Conservation (phyloP, 225 moss, liverwort and hornwort species). For the Marchantia polymorpha region DNA sequence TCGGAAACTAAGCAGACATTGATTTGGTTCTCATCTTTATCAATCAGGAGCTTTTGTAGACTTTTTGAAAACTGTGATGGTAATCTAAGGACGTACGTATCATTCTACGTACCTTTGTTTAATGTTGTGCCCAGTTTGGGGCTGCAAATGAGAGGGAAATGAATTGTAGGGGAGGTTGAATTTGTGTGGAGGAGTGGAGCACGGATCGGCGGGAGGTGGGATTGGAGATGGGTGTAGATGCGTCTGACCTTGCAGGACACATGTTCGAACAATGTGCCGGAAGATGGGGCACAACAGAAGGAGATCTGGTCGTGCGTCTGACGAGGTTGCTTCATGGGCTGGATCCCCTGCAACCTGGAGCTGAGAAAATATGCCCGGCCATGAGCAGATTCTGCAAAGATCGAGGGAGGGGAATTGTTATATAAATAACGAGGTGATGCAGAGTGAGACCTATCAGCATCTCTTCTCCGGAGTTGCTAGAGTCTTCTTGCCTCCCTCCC, state of each 20-base stretch:
- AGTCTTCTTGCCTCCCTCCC: not conserved
- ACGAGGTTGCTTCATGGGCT: not conserved
- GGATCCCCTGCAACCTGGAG: not conserved
- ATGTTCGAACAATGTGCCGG: not conserved
- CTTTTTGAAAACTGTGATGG: too few species aligned
- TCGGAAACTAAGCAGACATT: too few species aligned
- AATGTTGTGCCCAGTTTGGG: too few species aligned
- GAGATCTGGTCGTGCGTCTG: not conserved
- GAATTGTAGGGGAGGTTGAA: too few species aligned
- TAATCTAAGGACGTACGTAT: too few species aligned
- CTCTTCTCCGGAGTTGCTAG: constrained; percentile 7
- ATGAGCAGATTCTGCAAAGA: not conserved
- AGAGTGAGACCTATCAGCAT: not conserved
- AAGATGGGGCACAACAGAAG: not conserved
- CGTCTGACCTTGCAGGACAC: not conserved
- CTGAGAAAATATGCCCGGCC: not conserved
- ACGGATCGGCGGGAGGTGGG: too few species aligned
- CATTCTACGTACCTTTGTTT: too few species aligned
- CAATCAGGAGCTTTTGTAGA: too few species aligned
- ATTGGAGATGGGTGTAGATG: too few species aligned
- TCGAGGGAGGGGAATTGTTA: not conserved
- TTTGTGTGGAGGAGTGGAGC: too few species aligned
- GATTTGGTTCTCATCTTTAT: too few species aligned
- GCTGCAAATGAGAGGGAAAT: too few species aligned
- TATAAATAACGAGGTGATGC: constrained; percentile 1